phyloP scores from a whole-genome alignment of 2,329 filamentous ascomycete genomes.

The Zarea fungicola region DNA sequence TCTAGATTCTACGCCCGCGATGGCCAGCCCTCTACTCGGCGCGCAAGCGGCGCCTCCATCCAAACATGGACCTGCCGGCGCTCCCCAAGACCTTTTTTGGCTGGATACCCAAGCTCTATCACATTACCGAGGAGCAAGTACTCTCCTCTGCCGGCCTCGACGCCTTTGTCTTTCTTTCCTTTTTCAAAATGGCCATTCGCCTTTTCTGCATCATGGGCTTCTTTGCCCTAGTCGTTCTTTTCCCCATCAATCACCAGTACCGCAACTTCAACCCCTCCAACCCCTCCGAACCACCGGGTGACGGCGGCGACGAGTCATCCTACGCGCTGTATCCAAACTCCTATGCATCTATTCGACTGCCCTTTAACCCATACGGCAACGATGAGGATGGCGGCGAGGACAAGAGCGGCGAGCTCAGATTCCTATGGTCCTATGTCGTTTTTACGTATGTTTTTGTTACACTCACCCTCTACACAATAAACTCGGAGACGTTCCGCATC shows the following conservation, averaged over 20 bases:
- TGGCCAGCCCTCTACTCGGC: constrained; percentile 91
- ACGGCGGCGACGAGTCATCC: constrained; percentile 2
- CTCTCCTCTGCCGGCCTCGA: constrained; percentile 87
- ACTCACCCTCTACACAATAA: constrained; percentile 76
- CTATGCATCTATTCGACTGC: constrained; percentile 14
- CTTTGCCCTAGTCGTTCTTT: constrained; percentile 74
- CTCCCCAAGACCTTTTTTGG: constrained; percentile 83
- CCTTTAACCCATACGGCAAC: constrained; percentile 9
- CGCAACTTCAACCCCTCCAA: constrained; percentile 15
- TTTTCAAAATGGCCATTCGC: constrained; percentile 92
- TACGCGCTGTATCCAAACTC: constrained; percentile 8
- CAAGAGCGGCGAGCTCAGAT: constrained; percentile 36
- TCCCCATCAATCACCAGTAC: constrained; percentile 76
- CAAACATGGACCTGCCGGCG: constrained; percentile 59
- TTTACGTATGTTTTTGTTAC: constrained; percentile 91
- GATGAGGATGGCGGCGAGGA: constrained; percentile 22
- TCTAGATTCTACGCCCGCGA: constrained; percentile 74
- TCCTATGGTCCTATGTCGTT: constrained; percentile 88
- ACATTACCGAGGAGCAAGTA: constrained; percentile 82
- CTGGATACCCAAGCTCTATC: constrained; percentile 85
- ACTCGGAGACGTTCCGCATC: constrained; percentile 76
- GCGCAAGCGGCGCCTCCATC: constrained; percentile 68
- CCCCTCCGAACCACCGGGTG: too few relatives aligned
- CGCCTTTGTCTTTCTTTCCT: constrained; percentile 90
- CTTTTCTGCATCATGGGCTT: constrained; percentile 76